Conservation (phyloP, 2,329 filamentous ascomycete species). For the Aureobasidium sp. region DNA sequence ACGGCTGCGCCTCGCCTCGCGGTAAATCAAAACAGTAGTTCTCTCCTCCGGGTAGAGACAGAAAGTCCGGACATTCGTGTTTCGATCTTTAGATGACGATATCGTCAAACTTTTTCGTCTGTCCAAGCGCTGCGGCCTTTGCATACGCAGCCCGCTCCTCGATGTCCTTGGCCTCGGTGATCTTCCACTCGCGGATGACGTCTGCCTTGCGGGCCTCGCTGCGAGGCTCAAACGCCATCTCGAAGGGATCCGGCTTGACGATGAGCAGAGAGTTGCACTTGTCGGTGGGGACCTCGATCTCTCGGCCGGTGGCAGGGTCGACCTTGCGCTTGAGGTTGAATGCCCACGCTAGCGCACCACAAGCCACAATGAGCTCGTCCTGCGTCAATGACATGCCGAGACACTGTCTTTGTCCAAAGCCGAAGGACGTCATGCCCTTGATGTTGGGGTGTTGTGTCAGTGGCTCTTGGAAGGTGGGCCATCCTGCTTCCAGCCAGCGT, state of each 20-base stretch:
- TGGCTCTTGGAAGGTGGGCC: slow-evolving; percentile 57
- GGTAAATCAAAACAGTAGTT: neutral
- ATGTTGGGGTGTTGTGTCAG: slow-evolving; percentile 56
- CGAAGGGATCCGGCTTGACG: slow-evolving; percentile 47
- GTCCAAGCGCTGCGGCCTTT: slow-evolving; percentile 10
- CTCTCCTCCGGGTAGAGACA: neutral
- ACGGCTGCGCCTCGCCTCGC: neutral
- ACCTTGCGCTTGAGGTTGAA: slow-evolving; percentile 43
- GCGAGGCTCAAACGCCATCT: slow-evolving; percentile 45
- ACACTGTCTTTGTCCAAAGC: slow-evolving; percentile 55
- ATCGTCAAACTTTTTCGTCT: slow-evolving; percentile 1
- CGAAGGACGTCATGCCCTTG: slow-evolving; percentile 56
- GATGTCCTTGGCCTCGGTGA: slow-evolving; percentile 28
- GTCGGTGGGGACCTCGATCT: slow-evolving; percentile 35
- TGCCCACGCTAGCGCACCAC: slow-evolving; percentile 39
- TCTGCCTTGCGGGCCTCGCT: slow-evolving; percentile 33
- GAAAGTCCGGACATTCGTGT: neutral
- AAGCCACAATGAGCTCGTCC: slow-evolving; percentile 48
- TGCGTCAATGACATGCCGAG: slow-evolving; percentile 55
- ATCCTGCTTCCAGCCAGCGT: slow-evolving; percentile 51
- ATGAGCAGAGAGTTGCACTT: slow-evolving; percentile 49
- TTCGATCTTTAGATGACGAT: neutral
- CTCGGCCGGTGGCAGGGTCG: slow-evolving; percentile 31
- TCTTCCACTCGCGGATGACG: slow-evolving; percentile 31
- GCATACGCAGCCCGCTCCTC: slow-evolving; percentile 28